Evolutionary conservation across 2,329 filamentous ascomycete species (phyloP).

Genomic region (Colletotrichum nymphaeae): DNA sequence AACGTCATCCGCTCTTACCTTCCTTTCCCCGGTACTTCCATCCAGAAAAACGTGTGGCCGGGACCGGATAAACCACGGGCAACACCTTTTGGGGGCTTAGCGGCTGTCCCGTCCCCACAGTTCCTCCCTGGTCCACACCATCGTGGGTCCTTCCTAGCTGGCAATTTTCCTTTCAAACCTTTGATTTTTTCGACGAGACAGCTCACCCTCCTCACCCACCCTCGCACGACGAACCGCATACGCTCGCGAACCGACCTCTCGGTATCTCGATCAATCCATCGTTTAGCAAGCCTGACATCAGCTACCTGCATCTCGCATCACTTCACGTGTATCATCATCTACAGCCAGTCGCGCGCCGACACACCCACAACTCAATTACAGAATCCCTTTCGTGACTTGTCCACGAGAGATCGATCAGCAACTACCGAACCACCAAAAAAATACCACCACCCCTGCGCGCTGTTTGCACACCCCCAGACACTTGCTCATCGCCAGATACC

Average conservation of each 20-base stretch:
- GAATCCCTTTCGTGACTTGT: slow-evolving; percentile 32
- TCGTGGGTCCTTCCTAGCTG: slow-evolving; percentile 37
- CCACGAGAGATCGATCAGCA: slow-evolving; percentile 33
- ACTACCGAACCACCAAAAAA: slow-evolving; percentile 19
- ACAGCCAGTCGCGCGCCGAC: slow-evolving; percentile 22
- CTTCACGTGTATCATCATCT: slow-evolving; percentile 30
- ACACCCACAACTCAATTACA: slow-evolving; percentile 7
- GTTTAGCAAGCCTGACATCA: slow-evolving; percentile 38
- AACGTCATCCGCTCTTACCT: slow-evolving; percentile 31
- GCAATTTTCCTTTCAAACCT: slow-evolving; percentile 39
- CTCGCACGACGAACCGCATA: slow-evolving; percentile 33
- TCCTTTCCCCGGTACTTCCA: slow-evolving; percentile 10
- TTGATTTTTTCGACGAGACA: slow-evolving; percentile 38
- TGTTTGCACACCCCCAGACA: slow-evolving; percentile 10
- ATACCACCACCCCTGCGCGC: slow-evolving; percentile 20
- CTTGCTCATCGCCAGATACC: slow-evolving; percentile 11
- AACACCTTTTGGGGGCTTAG: background rate
- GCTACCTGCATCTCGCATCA: slow-evolving; percentile 33
- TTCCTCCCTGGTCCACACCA: slow-evolving; percentile 35
- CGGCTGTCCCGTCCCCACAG: slow-evolving; percentile 11
- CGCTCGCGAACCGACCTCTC: slow-evolving; percentile 29
- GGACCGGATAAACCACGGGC: slow-evolving; percentile 32
- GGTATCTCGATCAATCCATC: slow-evolving; percentile 35
- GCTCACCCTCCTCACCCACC: slow-evolving; percentile 36
- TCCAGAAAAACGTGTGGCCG: slow-evolving; percentile 29